phyloP scores from a whole-genome alignment of 371 early-diverging fungal genomes.

The Syncephalastrum monosporum region DNA sequence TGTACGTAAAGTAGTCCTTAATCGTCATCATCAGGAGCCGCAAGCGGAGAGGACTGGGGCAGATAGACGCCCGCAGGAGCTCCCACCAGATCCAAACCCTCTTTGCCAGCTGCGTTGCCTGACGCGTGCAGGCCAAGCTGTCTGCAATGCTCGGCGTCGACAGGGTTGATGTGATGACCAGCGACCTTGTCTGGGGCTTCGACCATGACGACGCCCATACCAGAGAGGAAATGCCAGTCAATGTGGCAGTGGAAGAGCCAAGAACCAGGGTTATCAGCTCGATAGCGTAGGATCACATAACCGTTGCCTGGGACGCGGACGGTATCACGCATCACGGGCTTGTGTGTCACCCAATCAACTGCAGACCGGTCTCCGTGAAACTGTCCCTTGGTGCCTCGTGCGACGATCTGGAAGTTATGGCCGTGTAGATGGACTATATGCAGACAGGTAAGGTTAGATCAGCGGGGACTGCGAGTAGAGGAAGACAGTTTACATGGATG shows the following conservation, averaged over 20 bases:
- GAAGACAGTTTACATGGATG: slow-evolving; percentile 58
- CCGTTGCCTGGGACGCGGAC: slow-evolving; percentile 56
- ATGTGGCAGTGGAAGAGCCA: slow-evolving; percentile 83
- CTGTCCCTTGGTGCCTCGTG: slow-evolving; percentile 30
- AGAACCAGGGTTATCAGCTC: slow-evolving; percentile 74
- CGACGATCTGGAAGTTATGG: slow-evolving; percentile 74
- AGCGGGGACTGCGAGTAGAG: neutral
- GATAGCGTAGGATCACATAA: slow-evolving; percentile 66
- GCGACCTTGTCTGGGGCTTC: slow-evolving; percentile 66
- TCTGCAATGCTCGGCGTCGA: slow-evolving; percentile 26
- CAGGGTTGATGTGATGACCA: slow-evolving; percentile 32
- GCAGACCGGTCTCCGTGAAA: slow-evolving; percentile 28
- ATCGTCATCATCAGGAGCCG: too few species aligned
- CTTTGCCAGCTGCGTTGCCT: slow-evolving; percentile 75
- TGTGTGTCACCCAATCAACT: slow-evolving; percentile 27
- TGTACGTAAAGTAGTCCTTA: too few species aligned
- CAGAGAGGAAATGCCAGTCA: slow-evolving; percentile 73
- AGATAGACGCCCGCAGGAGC: slow-evolving; percentile 44
- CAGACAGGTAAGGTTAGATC: neutral
- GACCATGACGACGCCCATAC: slow-evolving; percentile 59
- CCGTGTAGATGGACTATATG: slow-evolving; percentile 76
- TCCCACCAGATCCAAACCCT: slow-evolving; percentile 58
- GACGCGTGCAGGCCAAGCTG: slow-evolving; percentile 47
- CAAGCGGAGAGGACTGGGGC: too few species aligned
- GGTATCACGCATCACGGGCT: slow-evolving; percentile 69